Percentiles rank a stretch among this genome's conserved stretches.
Evolutionary conservation across 2,329 filamentous ascomycete genomes (phyloP).

Genomic region (Raffaelea albimanens): DNA sequence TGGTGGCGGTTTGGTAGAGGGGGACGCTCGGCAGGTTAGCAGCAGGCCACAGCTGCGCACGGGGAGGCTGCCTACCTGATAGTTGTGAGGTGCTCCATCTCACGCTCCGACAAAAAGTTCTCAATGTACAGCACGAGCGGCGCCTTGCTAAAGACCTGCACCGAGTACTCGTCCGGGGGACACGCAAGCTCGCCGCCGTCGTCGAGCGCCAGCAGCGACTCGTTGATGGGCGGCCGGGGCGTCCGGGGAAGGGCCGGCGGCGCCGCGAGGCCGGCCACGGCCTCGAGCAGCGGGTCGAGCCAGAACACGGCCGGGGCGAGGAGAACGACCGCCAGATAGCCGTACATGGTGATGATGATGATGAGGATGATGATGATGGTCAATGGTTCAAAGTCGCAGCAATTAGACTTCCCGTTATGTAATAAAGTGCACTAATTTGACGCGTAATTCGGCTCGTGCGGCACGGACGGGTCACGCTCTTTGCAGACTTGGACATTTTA

Average conservation of each 20-base stretch:
- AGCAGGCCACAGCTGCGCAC: neutral
- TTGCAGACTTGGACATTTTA: no score
- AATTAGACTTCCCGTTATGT: no score
- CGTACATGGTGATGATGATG: slow-evolving; percentile 25
- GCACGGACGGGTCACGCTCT: no score
- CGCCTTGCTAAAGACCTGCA: slow-evolving; percentile 37
- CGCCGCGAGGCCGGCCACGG: slow-evolving; percentile 11
- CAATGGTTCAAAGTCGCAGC: no score
- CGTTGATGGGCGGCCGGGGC: slow-evolving; percentile 37
- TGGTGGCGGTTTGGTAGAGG: slow-evolving; percentile 39
- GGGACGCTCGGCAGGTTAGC: no score
- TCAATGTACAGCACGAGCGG: slow-evolving; percentile 46
- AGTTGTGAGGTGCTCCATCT: slow-evolving; percentile 37
- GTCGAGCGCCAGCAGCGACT: slow-evolving; percentile 41
- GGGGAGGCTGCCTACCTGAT: slow-evolving; percentile 37
- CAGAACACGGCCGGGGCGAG: slow-evolving; percentile 33
- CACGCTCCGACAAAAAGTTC: slow-evolving; percentile 34
- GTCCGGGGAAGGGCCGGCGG: slow-evolving; percentile 13
- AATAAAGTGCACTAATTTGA: no score
- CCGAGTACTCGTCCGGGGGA: slow-evolving; percentile 30
- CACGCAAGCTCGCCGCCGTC: slow-evolving; percentile 20
- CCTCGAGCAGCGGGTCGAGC: slow-evolving; percentile 31
- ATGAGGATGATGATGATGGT: neutral
- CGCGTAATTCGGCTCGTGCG: no score
- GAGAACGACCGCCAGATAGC: slow-evolving; percentile 30